Evolutionary conservation across 2,329 filamentous ascomycete genomes (phyloP), one percentile per base, ranked within the genome.

Genomic region (Fusarium staphyleae): DNA sequence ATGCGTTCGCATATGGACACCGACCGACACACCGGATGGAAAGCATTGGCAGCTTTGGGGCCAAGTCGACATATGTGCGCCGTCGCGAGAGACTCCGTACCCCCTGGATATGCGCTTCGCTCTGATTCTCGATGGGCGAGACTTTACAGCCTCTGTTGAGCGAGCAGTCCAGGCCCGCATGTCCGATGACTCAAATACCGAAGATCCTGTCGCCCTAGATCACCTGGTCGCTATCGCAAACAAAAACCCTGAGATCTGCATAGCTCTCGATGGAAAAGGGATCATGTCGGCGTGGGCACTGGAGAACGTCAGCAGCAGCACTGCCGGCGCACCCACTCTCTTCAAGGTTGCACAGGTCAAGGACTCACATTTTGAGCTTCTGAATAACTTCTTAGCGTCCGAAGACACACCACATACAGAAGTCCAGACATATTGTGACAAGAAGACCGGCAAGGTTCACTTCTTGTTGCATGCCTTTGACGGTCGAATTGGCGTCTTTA

Each of bases 241-340:
- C 57, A 87, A 88, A 45, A 89, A 83, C 49, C 91, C 93, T 0
- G 95, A 99, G 70, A 85, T 99, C 3, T 95, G 92, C 62, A 81
- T 98, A 18, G 86, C 93, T 8, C 79, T 96, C 40, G 91, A 98
- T 72, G 87, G 87, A n/a, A 78, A 82, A 40, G 93, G 93, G 1
- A 87, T 87, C 61, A 91, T 98, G 88, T 92, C 90, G 33, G 91
- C 91, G 0, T 97, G 93, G 90, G 93, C 91, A 1, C 76, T 99
- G 49, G 93, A 98, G 71, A 93, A 93, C 67, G 83, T 96, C 15
- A 88, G 89, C 29, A 87, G 84, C 65, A 91, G 87, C 67, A 78
- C 81, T 26, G 85, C 84, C 62, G 84, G 84, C 53, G 79, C 82
- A 4, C 80, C 85, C 22, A 86, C 87, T 57, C 84, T 93, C n/a